Base-by-base conservation (phyloP, 305 asterid species). In the Fraxinus angustifolia region DNA sequence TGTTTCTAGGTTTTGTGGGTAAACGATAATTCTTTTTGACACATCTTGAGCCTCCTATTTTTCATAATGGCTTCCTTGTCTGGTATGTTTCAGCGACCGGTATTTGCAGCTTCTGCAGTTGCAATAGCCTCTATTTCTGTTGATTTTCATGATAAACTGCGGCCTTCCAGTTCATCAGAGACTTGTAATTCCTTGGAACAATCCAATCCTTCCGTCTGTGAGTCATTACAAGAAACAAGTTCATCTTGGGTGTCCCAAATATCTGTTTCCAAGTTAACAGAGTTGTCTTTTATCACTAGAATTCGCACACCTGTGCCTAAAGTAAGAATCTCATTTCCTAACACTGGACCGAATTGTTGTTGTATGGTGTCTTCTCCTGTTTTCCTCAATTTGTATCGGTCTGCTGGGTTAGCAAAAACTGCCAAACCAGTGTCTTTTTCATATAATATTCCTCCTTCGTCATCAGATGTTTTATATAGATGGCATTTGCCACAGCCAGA, bases 401-500 rank as follows among this genome's bases (percentile, higher is more conserved):
- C 93, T 28, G 97, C 92, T 73, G 84, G 87, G 78, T 87, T 93
- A 87, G 84, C 50, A 5, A 93, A 88, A 35, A 85, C 91, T 19
- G 93, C 91, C 28, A 92, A 88, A 71, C 98, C 98, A 1, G 79
- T 84, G 75, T 77, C 83, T 0, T 80, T 82, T 86, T 67, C 79
- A 3, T 87, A 83, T 81, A 80, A 62, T 31, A 71, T 35, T 36
- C 85, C 94, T 76, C 76, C 91, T 33, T 82, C 85, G 81, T 83
- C 93, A 67, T 83, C 92, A 0, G 94, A 93, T 75, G 91, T 84
- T 79, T 84, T 89, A 45, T 95, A 93, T 83, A 86, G 87, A 87
- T 95, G 99, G 98, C 97, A 95, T 86, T 93, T 95, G 86, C 99
- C 98, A 0, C 89, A 92, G 75, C 91, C 91, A 40, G 84, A 80